These are phyloP conservation scores for Pleurotus platypus DNA, from an alignment of 768 basidiomycete species.

Conservation along the genomic window DNA sequence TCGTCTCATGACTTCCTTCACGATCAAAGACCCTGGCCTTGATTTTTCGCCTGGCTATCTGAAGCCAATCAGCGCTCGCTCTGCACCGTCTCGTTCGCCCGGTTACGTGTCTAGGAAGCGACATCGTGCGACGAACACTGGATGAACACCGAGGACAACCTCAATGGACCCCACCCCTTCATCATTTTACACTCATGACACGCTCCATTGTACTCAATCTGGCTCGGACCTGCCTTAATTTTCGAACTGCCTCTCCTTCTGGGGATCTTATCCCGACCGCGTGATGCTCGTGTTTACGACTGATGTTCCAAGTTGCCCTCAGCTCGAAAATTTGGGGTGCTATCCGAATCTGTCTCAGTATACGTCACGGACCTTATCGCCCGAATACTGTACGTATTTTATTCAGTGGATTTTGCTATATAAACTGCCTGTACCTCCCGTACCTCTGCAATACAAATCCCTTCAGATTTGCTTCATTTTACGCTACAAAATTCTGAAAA, in stretches of 20 bases:
- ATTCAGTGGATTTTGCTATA: neutral
- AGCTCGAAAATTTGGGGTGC: neutral
- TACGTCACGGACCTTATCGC: conserved; percentile 1
- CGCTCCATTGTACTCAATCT: neutral
- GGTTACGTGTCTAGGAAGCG: too few relatives aligned
- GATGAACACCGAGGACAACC: neutral
- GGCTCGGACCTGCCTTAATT: neutral
- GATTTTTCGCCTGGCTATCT: neutral
- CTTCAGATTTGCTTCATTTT: neutral
- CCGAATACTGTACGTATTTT: neutral
- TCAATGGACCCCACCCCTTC: neutral
- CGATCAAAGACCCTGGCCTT: neutral
- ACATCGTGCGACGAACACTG: neutral
- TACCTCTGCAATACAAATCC: neutral
- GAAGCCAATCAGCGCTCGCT: too few relatives aligned
- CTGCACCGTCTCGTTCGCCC: too few relatives aligned
- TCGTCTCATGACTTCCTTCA: conserved; percentile 6
- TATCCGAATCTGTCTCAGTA: neutral
- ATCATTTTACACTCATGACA: neutral
- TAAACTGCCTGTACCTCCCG: neutral
- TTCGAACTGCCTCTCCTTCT: neutral
- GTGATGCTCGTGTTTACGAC: neutral
- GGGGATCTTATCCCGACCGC: neutral
- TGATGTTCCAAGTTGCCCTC: neutral
- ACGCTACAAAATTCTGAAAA: conserved; percentile 2